A percentile compares a stretch with the other conserved stretches of the same genome.
phyloP scores from a whole-genome alignment of 192 early-diverging fungal species.

The Coemansia furcata region DNA sequence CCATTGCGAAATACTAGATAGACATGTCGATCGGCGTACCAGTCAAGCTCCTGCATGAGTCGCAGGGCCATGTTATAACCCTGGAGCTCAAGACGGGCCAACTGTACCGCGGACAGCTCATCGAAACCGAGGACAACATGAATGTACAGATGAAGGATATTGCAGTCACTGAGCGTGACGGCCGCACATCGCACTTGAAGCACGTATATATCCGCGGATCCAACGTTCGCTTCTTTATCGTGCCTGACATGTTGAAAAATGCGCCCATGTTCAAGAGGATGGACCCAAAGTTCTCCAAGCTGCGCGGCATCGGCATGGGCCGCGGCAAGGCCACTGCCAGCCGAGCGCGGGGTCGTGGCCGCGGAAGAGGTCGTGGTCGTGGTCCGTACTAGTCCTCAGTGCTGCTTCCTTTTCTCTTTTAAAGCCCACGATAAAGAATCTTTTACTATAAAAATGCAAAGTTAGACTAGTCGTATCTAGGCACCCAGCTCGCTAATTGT shows the following conservation, averaged over 20 bases:
- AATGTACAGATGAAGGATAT: constrained; percentile 97
- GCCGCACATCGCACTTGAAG: constrained; percentile 86
- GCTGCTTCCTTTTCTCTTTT: not conserved
- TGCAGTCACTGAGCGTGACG: constrained; percentile 89
- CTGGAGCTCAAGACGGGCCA: constrained; percentile 94
- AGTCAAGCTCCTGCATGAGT: constrained; percentile 95
- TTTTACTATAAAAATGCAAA: not conserved
- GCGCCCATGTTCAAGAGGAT: constrained; percentile 98
- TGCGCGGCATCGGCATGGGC: constrained; percentile 55
- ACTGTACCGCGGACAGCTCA: constrained; percentile 90
- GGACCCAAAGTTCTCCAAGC: constrained; percentile 62
- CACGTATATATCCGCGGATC: constrained; percentile 96
- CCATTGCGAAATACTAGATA: not conserved
- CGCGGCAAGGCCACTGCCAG: constrained; percentile 30
- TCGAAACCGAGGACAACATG: constrained; percentile 99
- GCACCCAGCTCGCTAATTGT: constrained; percentile 19
- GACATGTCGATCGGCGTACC: constrained; percentile 90
- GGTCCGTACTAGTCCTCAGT: constrained; percentile 21
- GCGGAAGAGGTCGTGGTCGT: constrained; percentile 26
- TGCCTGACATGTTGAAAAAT: constrained; percentile 99
- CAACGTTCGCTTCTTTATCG: constrained; percentile 88
- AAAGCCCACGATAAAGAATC: not conserved
- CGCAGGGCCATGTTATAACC: constrained; percentile 94
- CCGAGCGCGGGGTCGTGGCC: constrained; percentile 19
- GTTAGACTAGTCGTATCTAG: not conserved